These are phyloP conservation scores for Nicotiana attenuata DNA, from an alignment of 257 asterid species.

Conservation along the genomic window DNA sequence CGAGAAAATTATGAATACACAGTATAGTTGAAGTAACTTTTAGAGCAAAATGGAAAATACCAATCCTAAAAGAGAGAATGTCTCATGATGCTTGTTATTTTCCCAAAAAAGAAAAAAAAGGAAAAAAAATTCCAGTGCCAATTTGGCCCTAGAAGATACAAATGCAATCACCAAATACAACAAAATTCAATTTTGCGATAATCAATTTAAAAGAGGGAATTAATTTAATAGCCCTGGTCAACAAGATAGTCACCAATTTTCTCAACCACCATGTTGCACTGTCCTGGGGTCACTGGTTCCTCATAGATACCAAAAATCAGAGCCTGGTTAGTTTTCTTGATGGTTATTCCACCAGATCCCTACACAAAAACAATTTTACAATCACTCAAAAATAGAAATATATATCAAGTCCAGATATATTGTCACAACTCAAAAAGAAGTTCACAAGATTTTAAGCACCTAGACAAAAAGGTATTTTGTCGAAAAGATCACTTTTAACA, in stretches of 20 bases:
- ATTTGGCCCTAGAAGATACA: background rate
- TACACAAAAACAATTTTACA: background rate
- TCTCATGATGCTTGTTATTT: constrained; percentile 2
- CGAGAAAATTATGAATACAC: background rate
- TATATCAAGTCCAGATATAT: background rate
- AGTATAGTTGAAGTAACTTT: background rate
- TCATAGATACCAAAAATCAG: constrained; percentile 48
- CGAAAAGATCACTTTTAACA: too few relatives aligned
- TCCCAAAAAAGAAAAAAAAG: background rate
- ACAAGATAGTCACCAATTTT: constrained; percentile 56
- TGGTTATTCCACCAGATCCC: constrained; percentile 55
- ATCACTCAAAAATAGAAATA: background rate
- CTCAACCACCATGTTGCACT: constrained; percentile 61
- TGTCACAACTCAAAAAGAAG: background rate
- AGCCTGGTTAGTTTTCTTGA: constrained; percentile 51
- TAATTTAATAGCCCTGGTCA: constrained; percentile 40
- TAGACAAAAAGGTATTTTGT: too few relatives aligned
- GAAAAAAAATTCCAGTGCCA: background rate
- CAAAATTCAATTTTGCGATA: background rate
- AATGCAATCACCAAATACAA: background rate
- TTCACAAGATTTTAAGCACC: background rate
- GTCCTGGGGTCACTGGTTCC: constrained; percentile 63
- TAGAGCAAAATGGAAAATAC: background rate
- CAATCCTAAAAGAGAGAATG: background rate
- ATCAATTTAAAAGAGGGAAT: background rate